Percentiles rank a stretch among this genome's conserved stretches.
Conservation (phyloP, 2,329 filamentous ascomycete genomes). For the Hypoxylon sp. region DNA sequence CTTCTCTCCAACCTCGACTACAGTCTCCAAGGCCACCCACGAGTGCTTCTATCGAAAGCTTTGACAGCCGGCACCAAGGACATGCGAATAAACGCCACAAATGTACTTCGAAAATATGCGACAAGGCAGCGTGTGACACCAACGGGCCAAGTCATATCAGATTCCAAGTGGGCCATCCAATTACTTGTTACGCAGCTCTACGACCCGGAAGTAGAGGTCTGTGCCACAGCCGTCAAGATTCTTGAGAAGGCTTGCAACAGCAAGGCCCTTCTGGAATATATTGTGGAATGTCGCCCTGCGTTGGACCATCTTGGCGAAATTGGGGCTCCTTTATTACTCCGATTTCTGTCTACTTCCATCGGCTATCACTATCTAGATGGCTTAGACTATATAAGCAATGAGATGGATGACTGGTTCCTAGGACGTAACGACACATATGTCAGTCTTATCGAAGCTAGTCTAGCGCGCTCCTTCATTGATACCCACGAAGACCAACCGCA, state of each 20-base stretch:
- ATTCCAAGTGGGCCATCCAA: conserved; percentile 96
- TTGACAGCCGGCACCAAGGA: conserved; percentile 92
- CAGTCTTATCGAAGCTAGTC: conserved; percentile 91
- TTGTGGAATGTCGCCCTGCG: conserved; percentile 94
- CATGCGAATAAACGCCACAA: conserved; percentile 91
- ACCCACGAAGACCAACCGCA: conserved; percentile 71
- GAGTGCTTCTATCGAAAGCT: conserved; percentile 93
- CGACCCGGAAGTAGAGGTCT: conserved; percentile 96
- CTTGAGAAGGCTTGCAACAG: conserved; percentile 97
- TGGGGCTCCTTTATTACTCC: conserved; percentile 89
- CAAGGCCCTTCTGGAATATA: conserved; percentile 91
- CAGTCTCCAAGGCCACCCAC: conserved; percentile 86
- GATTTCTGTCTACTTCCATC: conserved; percentile 95
- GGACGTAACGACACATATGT: conserved; percentile 98
- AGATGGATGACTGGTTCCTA: conserved; percentile 99
- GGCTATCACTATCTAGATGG: conserved; percentile 98
- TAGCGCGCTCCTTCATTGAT: conserved; percentile 86
- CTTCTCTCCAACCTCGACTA: conserved; percentile 95
- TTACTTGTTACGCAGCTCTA: conserved; percentile 98
- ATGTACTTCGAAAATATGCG: conserved; percentile 88
- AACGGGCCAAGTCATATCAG: conserved; percentile 64
- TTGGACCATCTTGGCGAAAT: conserved; percentile 97
- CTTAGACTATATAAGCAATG: conserved; percentile 97
- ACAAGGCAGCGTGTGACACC: conserved; percentile 64
- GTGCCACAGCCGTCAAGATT: conserved; percentile 95